Evolutionary conservation across 2,329 filamentous ascomycete genomes (phyloP).

Genomic region (Colletotrichum sojae): DNA sequence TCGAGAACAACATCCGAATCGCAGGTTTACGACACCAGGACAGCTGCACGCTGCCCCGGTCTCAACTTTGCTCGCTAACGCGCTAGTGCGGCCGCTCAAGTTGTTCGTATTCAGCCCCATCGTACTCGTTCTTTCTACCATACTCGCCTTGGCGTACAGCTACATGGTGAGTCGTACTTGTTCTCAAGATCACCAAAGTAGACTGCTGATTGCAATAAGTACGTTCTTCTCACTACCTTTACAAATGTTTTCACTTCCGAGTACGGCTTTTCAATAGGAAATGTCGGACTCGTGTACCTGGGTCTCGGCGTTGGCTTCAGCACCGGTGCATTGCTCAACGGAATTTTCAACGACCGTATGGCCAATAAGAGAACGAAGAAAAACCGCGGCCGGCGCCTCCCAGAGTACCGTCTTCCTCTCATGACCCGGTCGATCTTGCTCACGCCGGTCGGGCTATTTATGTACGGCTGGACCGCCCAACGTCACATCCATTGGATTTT

Average conservation of each 20-base stretch:
- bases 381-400: neutral
- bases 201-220: neutral
- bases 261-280: neutral
- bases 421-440: neutral
- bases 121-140: neutral
- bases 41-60: neutral
- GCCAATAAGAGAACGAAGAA: conserved; percentile 1
- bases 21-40: neutral
- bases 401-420: neutral
- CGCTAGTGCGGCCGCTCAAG: neutral
- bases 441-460: neutral
- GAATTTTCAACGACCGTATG: conserved; percentile 10
- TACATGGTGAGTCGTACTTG: neutral
- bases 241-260: neutral
- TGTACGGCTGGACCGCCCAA: neutral
- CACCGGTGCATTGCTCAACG: conserved; percentile 3
- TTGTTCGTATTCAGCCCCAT: neutral
- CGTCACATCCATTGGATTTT: neutral
- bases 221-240: neutral
- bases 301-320: conserved; percentile 5
- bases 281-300: neutral
- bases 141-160: neutral
- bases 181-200: neutral
- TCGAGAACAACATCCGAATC: neutral
- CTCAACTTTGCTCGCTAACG: neutral